Evolutionary conservation across 306 rosid species (phyloP), one percentile per base, ranked within the genome.

Genomic region (Quercus robur): DNA sequence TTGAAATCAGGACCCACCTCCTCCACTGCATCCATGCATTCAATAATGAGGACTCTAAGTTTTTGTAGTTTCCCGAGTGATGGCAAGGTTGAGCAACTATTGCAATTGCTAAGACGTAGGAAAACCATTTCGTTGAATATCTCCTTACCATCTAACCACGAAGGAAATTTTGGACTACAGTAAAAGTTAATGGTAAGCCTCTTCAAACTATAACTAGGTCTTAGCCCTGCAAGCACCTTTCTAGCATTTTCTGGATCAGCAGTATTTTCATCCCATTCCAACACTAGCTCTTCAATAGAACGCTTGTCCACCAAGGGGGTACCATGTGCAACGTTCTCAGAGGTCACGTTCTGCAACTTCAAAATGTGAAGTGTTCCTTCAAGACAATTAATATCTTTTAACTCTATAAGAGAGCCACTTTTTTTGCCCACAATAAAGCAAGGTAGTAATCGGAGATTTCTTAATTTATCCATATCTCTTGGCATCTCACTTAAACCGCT

Each of bases 51-150:
- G 46, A 0, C 7, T 41, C 2, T 41, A 1, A 41, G 10, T 0
- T 0, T 0, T 0, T 2, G 10, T 41, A 41, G 0, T 0, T 6
- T 5, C 0, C 46, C 2, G 10, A 41, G 46, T 41, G 46, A 0
- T 6, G 11, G 46, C 46, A 41, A 41, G 46, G 7, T 8, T 41
- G 0, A 41, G 46, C 46, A 41, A 41, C 6, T 41, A 10, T 0
- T 41, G 46, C 46, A 41, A 6, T 41, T 6, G 46, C 46, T 41
- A 41, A 41, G 46, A 1, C 46, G 11, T 6, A 41, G 46, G 46
- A 38, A 38, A 38, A 38, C 2, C 10, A 30, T 3, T 28, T 3
- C 0, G 73, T 46, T n/a, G 15, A 20, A 38, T 13, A 28, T 28
- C 30, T 0, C 4, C 30, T 23, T 1, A 23, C 1, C 25, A 21